phyloP scores from a whole-genome alignment of 495 filamentous ascomycete species.

The Wilcoxina mikolae region DNA sequence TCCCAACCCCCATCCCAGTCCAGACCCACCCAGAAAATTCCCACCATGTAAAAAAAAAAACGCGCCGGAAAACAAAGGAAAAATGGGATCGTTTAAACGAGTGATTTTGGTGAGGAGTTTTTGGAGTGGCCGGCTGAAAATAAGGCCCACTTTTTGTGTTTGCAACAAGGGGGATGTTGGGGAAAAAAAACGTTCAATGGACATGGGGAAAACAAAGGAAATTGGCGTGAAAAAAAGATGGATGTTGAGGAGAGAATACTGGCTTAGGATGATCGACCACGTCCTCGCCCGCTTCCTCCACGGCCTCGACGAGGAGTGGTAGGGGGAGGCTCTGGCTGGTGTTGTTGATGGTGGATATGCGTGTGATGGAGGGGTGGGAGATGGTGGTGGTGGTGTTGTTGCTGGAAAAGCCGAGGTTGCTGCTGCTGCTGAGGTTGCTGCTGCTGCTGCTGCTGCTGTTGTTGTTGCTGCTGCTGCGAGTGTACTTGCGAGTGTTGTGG shows the following conservation, averaged over 20 bases:
- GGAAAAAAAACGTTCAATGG: neutral
- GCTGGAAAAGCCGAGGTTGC: constrained; percentile 13
- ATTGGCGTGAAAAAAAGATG: too few species aligned
- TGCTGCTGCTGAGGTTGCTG: constrained; percentile 18
- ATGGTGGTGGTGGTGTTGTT: constrained; percentile 21
- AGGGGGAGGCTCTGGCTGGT: neutral
- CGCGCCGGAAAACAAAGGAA: neutral
- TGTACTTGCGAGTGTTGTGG: neutral
- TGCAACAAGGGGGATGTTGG: neutral
- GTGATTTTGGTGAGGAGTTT: too few species aligned
- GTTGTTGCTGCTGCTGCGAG: neutral
- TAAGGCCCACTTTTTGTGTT: neutral
- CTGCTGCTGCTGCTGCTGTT: constrained; percentile 9
- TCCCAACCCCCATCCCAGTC: neutral
- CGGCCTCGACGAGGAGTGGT: neutral
- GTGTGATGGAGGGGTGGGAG: constrained; percentile 3
- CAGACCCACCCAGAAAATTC: neutral
- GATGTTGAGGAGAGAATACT: too few species aligned
- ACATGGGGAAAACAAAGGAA: neutral
- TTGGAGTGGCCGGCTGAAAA: constrained; percentile 3
- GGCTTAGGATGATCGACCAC: too few species aligned
- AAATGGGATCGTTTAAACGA: neutral
- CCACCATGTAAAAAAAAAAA: neutral
- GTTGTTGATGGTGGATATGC: neutral
- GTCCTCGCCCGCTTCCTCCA: neutral